Percentiles rank a stretch among this genome's conserved stretches.
Conservation (phyloP, 257 asterid genomes). For the Nemophila menziesii region DNA sequence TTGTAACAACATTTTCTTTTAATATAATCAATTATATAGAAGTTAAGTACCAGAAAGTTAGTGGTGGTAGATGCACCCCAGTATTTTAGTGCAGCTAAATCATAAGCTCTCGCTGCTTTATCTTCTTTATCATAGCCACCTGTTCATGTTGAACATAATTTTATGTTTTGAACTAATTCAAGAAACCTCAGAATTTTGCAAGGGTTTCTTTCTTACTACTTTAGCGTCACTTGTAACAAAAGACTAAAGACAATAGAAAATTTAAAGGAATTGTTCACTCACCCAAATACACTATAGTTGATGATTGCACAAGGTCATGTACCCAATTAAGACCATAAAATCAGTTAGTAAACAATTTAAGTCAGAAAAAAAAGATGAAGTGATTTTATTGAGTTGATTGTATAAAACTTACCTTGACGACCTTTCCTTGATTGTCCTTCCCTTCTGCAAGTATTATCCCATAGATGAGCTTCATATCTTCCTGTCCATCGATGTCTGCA, state of each 20-base stretch:
- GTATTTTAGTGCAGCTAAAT: slow-evolving; percentile 77
- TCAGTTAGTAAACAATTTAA: not conserved
- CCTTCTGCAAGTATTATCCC: slow-evolving; percentile 94
- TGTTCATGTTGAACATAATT: slow-evolving; percentile 10
- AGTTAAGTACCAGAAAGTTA: slow-evolving; percentile 73
- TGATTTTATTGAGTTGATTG: not conserved
- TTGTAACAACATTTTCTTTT: too few relatives aligned
- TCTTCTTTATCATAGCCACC: slow-evolving; percentile 98
- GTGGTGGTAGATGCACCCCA: slow-evolving; percentile 97
- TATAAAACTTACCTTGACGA: slow-evolving; percentile 97
- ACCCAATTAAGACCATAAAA: slow-evolving; percentile 1
- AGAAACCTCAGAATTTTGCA: too few relatives aligned
- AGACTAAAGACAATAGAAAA: not conserved
- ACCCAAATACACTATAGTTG: slow-evolving; percentile 79
- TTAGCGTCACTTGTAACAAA: too few relatives aligned
- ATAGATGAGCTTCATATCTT: slow-evolving; percentile 84
- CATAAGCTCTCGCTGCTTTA: slow-evolving; percentile 93
- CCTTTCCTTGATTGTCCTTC: slow-evolving; percentile 94
- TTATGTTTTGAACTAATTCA: not conserved
- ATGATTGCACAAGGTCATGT: slow-evolving; percentile 6
- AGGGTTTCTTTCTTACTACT: too few relatives aligned
- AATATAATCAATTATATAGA: too few relatives aligned
- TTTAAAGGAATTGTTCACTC: slow-evolving; percentile 16
- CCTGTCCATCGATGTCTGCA: slow-evolving; percentile 93
- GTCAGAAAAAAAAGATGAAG: not conserved